phyloP scores from a whole-genome alignment of 2,329 filamentous ascomycete species.

The Saccharata proteae region DNA sequence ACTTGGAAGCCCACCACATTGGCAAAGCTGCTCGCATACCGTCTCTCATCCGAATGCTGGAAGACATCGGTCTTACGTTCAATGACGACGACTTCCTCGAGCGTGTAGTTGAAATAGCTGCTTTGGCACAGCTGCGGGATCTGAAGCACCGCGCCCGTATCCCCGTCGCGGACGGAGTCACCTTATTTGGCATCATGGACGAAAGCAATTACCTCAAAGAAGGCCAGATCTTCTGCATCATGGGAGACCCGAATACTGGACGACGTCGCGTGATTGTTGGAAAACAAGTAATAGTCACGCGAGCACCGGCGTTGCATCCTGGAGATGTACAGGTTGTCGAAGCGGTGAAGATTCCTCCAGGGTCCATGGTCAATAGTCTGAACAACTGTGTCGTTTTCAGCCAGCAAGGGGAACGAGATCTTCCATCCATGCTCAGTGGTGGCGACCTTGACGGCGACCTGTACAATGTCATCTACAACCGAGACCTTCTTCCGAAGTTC shows the following conservation, averaged over 20 bases:
- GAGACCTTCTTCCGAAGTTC: constrained; percentile 30
- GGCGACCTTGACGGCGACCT: constrained; percentile 78
- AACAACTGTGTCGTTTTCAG: constrained; percentile 72
- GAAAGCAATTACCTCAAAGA: constrained; percentile 59
- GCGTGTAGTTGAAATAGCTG: constrained; percentile 55
- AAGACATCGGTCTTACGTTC: constrained; percentile 50
- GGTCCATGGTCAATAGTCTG: constrained; percentile 49
- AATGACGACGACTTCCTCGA: constrained; percentile 56
- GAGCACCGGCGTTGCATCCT: constrained; percentile 71
- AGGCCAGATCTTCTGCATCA: constrained; percentile 55
- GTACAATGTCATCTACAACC: constrained; percentile 69
- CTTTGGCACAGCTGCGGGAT: constrained; percentile 58
- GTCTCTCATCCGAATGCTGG: constrained; percentile 48
- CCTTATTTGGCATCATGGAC: constrained; percentile 73
- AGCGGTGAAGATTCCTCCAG: constrained; percentile 45
- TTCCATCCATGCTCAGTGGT: constrained; percentile 67
- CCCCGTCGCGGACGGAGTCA: constrained; percentile 56
- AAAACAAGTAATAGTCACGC: constrained; percentile 50
- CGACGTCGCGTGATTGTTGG: constrained; percentile 11
- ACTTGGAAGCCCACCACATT: constrained; percentile 51
- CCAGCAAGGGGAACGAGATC: constrained; percentile 54
- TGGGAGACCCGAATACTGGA: constrained; percentile 29
- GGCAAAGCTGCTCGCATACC: constrained; percentile 49
- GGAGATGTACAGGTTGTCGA: constrained; percentile 61
- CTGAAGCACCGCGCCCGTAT: constrained; percentile 73